These are phyloP conservation scores for Penicillium lividum DNA, from an alignment of 495 filamentous ascomycete genomes.

Conservation along the genomic window DNA sequence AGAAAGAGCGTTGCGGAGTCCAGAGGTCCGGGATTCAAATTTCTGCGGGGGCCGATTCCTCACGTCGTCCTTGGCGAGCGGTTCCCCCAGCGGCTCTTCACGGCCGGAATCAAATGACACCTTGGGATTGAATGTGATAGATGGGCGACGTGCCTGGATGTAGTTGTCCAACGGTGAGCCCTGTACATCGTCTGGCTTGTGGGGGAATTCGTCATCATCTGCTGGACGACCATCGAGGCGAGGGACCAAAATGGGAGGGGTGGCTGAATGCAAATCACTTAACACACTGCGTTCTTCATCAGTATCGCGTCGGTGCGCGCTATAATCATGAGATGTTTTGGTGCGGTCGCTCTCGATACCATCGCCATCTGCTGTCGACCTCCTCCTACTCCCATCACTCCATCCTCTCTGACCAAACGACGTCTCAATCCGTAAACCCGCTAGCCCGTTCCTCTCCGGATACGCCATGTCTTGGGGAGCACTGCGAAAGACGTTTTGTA, in stretches of 20 bases:
- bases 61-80: slow-evolving; percentile 37
- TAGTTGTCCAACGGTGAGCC: slow-evolving; percentile 47
- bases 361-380: slow-evolving; percentile 35
- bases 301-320: slow-evolving; percentile 45
- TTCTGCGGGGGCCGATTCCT: slow-evolving; percentile 27
- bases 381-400: slow-evolving; percentile 29
- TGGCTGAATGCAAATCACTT: slow-evolving; percentile 47
- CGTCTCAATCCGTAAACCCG: slow-evolving; percentile 47
- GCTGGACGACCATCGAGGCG: slow-evolving; percentile 35
- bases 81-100: slow-evolving; percentile 40
- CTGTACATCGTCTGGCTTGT: slow-evolving; percentile 45
- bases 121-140: slow-evolving; percentile 46
- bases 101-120: slow-evolving; percentile 41
- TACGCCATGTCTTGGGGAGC: slow-evolving; percentile 44
- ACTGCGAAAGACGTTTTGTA: slow-evolving; percentile 16
- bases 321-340: slow-evolving; percentile 43
- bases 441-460: slow-evolving; percentile 37
- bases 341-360: slow-evolving; percentile 48
- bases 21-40: slow-evolving; percentile 43
- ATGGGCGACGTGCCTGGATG: slow-evolving; percentile 41
- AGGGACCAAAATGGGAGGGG: slow-evolving; percentile 49
- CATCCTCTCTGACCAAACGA: slow-evolving; percentile 37
- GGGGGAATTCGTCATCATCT: slow-evolving; percentile 34
- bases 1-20: slow-evolving; percentile 41
- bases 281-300: slow-evolving; percentile 49